Evolutionary conservation across 2,329 filamentous ascomycete genomes (phyloP), one percentile per base, ranked within the genome.

Genomic region (Aureobasidium sp.): DNA sequence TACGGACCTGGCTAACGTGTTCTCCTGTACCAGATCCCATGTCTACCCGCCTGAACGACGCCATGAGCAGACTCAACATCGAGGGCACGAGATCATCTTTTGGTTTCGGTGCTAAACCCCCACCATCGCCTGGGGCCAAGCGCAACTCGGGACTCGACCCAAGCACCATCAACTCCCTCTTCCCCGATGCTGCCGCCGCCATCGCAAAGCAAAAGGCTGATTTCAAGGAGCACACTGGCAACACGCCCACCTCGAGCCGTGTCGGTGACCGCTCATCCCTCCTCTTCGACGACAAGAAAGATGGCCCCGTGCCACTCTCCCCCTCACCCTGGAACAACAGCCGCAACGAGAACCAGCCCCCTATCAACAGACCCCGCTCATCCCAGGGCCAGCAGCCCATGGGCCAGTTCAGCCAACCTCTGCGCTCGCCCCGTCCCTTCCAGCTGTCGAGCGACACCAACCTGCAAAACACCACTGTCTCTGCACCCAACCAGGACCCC

Each of bases 131-230:
- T 13, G 83, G 87, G 57, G 85, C 86, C 57, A 97, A 97, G 79
- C 87, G 94, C 68, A 94, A 96, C 73, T 97, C 94, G 49, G 91
- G 89, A n/a, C 85, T 99, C 61, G 93, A 97, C 72, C 83, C 90
- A 5, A 91, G 88, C 36, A 95, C 91, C 29, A 97, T 99, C 76
- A 96, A 96, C 76, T 91, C 91, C 69, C 97, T 99, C 94, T 99
- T 99, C 74, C 94, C 94, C 7, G 94, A 99, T 78, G 94, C 94
- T 48, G 94, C 94, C 14, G 93, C 93, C 45, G 94, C 94, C n/a
- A 97, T 99, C 74, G 93, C 93, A 30, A 96, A 94, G 64, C 93
- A 99, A 76, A 97, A 97, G 79, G 93, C 92, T 62, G 95, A 97
- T 74, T 97, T 95, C 72, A 95, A 92, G 21, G 92, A 97, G 74